phyloP scores from a whole-genome alignment of 257 asterid species.

The Penstemon davidsonii region DNA sequence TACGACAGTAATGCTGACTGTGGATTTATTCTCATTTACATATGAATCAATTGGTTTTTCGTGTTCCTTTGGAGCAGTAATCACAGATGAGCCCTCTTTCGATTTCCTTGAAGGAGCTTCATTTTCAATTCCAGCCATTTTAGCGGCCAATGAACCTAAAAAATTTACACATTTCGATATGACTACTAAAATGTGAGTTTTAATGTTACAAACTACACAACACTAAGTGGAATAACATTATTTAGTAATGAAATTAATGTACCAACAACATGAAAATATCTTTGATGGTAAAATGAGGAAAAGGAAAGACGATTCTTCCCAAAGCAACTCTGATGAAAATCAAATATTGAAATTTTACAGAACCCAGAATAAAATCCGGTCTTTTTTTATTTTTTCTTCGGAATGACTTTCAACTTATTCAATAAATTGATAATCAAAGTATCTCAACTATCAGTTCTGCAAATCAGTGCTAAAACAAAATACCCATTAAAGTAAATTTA shows the following conservation, averaged over 20 bases:
- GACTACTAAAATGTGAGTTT: conserved; percentile 21
- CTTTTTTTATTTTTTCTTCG: not conserved
- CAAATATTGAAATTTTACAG: conserved; percentile 9
- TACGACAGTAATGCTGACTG: conserved; percentile 84
- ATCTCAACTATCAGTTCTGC: conserved; percentile 12
- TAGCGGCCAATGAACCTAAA: conserved; percentile 48
- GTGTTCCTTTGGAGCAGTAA: conserved; percentile 43
- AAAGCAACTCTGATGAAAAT: not conserved
- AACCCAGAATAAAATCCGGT: not conserved
- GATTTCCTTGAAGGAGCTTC: conserved; percentile 45
- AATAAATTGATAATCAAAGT: not conserved
- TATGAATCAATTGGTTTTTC: conserved; percentile 24
- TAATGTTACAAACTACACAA: not conserved
- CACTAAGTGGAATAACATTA: not conserved
- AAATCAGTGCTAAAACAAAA: conserved; percentile 4
- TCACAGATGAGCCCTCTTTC: conserved; percentile 44
- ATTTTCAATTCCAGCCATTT: conserved; percentile 22
- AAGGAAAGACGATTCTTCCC: not conserved
- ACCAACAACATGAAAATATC: not conserved
- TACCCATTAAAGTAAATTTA: not conserved
- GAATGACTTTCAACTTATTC: not conserved
- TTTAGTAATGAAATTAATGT: not conserved
- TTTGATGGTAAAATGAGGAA: not conserved
- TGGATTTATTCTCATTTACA: conserved; percentile 39
- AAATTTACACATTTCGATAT: conserved; percentile 22